Base-by-base conservation (phyloP, 768 basidiomycete species). In the Zangia roseola region DNA sequence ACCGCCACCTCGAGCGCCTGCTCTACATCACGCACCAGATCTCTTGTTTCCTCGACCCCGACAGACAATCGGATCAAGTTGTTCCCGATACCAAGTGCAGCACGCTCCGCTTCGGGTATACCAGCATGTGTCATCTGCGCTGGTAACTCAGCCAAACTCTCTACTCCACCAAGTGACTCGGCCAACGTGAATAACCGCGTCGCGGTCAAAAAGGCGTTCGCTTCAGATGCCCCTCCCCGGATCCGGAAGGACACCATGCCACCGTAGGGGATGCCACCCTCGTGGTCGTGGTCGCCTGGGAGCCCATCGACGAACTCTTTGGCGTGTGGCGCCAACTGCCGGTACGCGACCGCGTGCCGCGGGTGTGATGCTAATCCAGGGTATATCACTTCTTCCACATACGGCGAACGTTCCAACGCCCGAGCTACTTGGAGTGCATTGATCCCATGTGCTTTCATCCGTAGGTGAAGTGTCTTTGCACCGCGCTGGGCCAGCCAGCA, bases 401-500 rank as follows among this genome's bases (percentile, higher is more conserved):
- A 74, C 9, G 74, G 78, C 19, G 68, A 78, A 1, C 55, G 55
- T 48, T 74, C 63, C 4, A 98, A 76, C 9, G 74, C 80, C 10
- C 73, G 70, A 0, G 94, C 92, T 28, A 97, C 75, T 8, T 72
- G 71, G 2, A 98, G 74, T 6, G 91, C 94, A 57, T 92, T 95
- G 35, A 77, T 52, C 3, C 93, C 94, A 55, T 97, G 94, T 21
- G 84, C 80, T 50, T 87, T 82, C 83, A 94, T 90, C 20, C 95
- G 82, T 4, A 98, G 74, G 47, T 86, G 81, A 2, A 98, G 82
- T 10, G 95, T 98, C 76, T 97, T 97, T 49, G 85, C 80, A 6
- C 93, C 93, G 14, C 94, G 82, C 67, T 91, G 88, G 6, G 88
- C 88, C 40, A 97, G 82, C 88, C 90, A 95, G 58, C 76, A 84